Conservation (phyloP, 345 rosid species). For the Ailanthus altissimus region DNA sequence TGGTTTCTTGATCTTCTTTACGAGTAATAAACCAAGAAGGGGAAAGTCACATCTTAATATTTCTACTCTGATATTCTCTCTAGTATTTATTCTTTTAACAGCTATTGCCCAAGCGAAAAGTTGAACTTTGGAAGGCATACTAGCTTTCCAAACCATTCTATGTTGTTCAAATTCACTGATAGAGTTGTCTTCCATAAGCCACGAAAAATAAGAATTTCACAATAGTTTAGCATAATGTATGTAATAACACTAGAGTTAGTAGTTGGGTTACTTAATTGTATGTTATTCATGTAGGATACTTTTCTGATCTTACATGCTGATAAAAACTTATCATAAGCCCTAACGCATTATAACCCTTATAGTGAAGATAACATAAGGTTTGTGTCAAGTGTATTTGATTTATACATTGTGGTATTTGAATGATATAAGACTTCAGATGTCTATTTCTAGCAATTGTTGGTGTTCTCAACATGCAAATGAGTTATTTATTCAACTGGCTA, state of each 20-base stretch:
- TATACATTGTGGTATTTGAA: constrained; percentile 21
- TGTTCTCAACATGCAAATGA: background rate
- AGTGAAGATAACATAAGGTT: constrained; percentile 84
- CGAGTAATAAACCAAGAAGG: too few species aligned
- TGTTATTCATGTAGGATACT: constrained; percentile 12
- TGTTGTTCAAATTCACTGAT: too few species aligned
- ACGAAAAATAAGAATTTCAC: too few species aligned
- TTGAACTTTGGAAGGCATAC: too few species aligned
- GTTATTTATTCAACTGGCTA: background rate
- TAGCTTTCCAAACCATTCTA: too few species aligned
- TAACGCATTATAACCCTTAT: constrained; percentile 66
- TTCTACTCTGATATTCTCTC: too few species aligned
- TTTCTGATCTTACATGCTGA: constrained; percentile 70
- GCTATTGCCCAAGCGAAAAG: too few species aligned
- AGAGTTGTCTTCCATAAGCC: too few species aligned
- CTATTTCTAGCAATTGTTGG: background rate
- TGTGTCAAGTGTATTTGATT: constrained; percentile 29
- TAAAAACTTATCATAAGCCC: constrained; percentile 85
- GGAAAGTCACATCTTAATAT: too few species aligned
- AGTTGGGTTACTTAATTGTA: background rate
- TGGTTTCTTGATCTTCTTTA: too few species aligned
- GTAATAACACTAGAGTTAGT: background rate
- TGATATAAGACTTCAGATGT: constrained; percentile 7
- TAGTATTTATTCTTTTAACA: too few species aligned
- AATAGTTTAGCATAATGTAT: background rate